Conservation (phyloP, 768 basidiomycete species). For the Leucosporidium creatinivorum region DNA sequence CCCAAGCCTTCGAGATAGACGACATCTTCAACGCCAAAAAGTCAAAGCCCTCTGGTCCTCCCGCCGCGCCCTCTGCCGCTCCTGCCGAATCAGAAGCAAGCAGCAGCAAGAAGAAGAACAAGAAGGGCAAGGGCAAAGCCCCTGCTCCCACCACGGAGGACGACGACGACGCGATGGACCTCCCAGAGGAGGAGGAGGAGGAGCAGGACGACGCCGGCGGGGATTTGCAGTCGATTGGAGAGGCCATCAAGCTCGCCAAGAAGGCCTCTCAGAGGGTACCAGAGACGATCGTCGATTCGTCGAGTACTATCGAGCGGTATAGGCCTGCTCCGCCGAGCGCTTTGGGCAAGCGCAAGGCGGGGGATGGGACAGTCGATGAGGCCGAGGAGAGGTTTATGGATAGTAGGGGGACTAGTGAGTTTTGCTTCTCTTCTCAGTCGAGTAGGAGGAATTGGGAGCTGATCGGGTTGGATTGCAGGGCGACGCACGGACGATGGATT, state of each 20-base stretch:
- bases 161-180: background rate
- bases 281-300: slow-evolving; percentile 24
- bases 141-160: background rate
- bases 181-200: background rate
- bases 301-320: slow-evolving; percentile 22
- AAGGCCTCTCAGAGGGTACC: slow-evolving; percentile 9
- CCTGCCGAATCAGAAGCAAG: background rate
- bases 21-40: slow-evolving; percentile 30
- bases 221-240: background rate
- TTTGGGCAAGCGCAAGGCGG: slow-evolving; percentile 1
- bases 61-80: background rate
- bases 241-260: background rate
- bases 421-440: no score
- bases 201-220: background rate
- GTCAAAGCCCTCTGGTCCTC: slow-evolving; percentile 10
- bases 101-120: background rate
- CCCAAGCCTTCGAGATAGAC: slow-evolving; percentile 29
- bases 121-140: slow-evolving; percentile 4
- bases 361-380: slow-evolving; percentile 16
- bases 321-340: background rate
- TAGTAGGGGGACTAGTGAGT: slow-evolving; percentile 17
- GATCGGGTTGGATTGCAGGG: slow-evolving; percentile 3
- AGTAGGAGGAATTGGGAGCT: no score
- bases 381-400: slow-evolving; percentile 31
- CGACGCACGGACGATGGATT: slow-evolving; percentile 37